Evolutionary conservation across 371 early-diverging fungal species (phyloP).

Genomic region (Rhizopus stolonifer): DNA sequence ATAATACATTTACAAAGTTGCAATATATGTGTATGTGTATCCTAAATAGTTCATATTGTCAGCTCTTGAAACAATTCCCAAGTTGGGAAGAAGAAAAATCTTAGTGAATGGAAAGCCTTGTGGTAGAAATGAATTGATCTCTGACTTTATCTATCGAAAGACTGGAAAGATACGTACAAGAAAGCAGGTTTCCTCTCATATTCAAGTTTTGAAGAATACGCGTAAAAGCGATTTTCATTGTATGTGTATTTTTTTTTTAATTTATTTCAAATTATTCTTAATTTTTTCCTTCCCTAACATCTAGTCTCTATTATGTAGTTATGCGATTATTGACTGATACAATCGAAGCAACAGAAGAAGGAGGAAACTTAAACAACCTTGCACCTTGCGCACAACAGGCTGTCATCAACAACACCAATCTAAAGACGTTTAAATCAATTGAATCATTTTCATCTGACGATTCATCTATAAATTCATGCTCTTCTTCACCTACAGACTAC

Average conservation of each 20-base stretch:
- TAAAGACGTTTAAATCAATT: slow-evolving; percentile 23
- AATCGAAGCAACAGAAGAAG: slow-evolving; percentile 34
- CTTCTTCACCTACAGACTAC: slow-evolving; percentile 48
- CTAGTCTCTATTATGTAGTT: slow-evolving; percentile 25
- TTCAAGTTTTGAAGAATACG: slow-evolving; percentile 77
- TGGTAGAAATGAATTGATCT: slow-evolving; percentile 75
- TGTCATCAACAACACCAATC: not conserved
- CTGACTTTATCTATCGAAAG: slow-evolving; percentile 70
- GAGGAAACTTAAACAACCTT: not conserved
- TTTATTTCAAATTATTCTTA: not conserved
- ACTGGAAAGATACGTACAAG: slow-evolving; percentile 66
- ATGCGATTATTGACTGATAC: slow-evolving; percentile 48
- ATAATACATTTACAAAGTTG: not conserved
- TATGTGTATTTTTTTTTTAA: slow-evolving; percentile 6
- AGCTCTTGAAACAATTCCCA: slow-evolving; percentile 50
- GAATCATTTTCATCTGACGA: slow-evolving; percentile 45
- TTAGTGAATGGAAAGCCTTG: slow-evolving; percentile 59
- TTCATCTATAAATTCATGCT: slow-evolving; percentile 43
- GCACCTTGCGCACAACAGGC: not conserved
- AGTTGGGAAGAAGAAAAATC: slow-evolving; percentile 53
- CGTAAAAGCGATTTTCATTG: slow-evolving; percentile 60
- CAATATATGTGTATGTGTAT: slow-evolving; percentile 1
- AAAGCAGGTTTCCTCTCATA: slow-evolving; percentile 81
- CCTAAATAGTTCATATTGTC: slow-evolving; percentile 2
- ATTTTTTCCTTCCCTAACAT: not conserved